Conservation (phyloP, 345 rosid genomes). For the Xanthoceras sorbifolium region DNA sequence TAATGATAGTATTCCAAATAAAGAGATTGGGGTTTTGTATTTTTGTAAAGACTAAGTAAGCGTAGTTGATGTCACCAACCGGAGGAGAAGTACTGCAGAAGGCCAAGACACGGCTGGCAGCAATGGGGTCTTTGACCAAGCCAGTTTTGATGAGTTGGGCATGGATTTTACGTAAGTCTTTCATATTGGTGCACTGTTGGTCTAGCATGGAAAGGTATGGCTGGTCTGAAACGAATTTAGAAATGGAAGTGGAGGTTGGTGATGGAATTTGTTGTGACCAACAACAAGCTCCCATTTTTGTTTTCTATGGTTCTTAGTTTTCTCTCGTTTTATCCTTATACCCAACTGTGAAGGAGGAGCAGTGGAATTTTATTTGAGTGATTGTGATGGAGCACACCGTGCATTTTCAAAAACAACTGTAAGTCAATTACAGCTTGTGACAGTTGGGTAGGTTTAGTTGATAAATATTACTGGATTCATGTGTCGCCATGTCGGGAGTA, state of each 20-base stretch:
- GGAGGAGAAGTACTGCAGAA: conserved; percentile 58
- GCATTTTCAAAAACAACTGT: too few relatives aligned
- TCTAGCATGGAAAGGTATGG: conserved; percentile 53
- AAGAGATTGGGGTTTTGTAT: conserved; percentile 52
- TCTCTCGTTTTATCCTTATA: conserved; percentile 5
- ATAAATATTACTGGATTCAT: too few relatives aligned
- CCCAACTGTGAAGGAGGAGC: background rate
- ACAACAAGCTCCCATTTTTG: conserved; percentile 26
- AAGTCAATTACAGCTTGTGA: too few relatives aligned
- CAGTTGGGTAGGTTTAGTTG: too few relatives aligned
- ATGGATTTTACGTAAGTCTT: conserved; percentile 67
- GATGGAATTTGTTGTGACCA: conserved; percentile 28
- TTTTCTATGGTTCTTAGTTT: conserved; percentile 15
- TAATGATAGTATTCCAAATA: conserved; percentile 71
- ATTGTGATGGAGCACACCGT: too few relatives aligned
- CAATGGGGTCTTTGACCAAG: conserved; percentile 38
- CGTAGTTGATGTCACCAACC: conserved; percentile 64
- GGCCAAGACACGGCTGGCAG: conserved; percentile 70
- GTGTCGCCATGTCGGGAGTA: too few relatives aligned
- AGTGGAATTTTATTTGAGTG: too few relatives aligned
- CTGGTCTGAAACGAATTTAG: conserved; percentile 37
- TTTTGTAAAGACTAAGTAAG: conserved; percentile 52
- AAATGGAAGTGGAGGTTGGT: conserved; percentile 35
- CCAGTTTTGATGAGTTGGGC: conserved; percentile 77
- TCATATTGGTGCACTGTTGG: conserved; percentile 49